phyloP scores from a whole-genome alignment of 108 stramenopile genomes.

The Cyclotella distinguenda region DNA sequence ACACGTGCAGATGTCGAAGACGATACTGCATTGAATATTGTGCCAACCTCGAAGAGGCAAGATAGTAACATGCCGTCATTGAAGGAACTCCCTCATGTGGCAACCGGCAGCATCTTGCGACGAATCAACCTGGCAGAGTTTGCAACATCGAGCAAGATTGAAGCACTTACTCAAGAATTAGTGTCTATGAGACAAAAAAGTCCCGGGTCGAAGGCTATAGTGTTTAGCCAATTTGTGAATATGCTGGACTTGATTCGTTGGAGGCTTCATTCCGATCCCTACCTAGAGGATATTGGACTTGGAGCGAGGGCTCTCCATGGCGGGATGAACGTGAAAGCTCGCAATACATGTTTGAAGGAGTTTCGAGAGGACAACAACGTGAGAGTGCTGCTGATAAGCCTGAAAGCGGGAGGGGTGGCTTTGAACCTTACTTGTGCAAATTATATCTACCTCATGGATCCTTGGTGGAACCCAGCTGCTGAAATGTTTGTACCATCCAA shows the following conservation, averaged over 20 bases:
- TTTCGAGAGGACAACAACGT: conserved; percentile 86
- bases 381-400: conserved; percentile 90
- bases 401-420: conserved; percentile 97
- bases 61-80: conserved; percentile 59
- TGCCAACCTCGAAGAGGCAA: conserved; percentile 7
- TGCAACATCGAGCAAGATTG: conserved; percentile 94
- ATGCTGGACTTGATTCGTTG: conserved; percentile 96
- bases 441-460: conserved; percentile 91
- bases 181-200: conserved; percentile 83
- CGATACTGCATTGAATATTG: conserved; percentile 46
- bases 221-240: conserved; percentile 97
- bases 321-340: conserved; percentile 89
- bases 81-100: conserved; percentile 73
- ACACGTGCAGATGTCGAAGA: conserved; percentile 58
- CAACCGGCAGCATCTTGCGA: conserved; percentile 83
- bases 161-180: conserved; percentile 92
- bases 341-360: conserved; percentile 79
- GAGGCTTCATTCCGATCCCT: conserved; percentile 88
- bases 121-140: conserved; percentile 94
- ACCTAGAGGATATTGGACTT: conserved; percentile 72
- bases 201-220: conserved; percentile 95
- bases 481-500: conserved; percentile 62
- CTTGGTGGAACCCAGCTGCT: conserved; percentile 86
- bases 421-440: conserved; percentile 94
- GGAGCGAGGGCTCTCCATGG: conserved; percentile 86